Evolutionary conservation across 1,284 basidiomycete species (phyloP).

Genomic region (Coniophora puteana): DNA sequence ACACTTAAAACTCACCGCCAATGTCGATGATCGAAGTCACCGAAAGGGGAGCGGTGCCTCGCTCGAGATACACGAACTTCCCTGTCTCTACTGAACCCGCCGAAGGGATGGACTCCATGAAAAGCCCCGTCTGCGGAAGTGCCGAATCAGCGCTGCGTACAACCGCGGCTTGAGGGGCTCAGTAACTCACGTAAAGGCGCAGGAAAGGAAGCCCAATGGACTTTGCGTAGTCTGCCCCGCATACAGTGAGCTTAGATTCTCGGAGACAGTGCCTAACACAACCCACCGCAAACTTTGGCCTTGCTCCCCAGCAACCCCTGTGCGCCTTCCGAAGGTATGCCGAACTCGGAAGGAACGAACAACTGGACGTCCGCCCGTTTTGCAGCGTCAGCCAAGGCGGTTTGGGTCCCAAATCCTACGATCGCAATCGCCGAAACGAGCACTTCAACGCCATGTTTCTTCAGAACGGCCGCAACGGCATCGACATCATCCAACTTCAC

Average conservation of each 20-base stretch:
- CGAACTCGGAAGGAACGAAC: constrained; percentile 16
- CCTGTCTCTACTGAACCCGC: background rate
- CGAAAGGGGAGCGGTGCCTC: background rate
- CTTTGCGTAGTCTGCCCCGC: background rate
- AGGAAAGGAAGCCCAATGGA: background rate
- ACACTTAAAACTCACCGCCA: background rate
- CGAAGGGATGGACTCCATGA: background rate
- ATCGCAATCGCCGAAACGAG: background rate
- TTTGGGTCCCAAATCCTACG: background rate
- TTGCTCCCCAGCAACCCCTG: constrained; percentile 3
- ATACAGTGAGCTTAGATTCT: background rate
- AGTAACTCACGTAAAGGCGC: background rate
- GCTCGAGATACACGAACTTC: background rate
- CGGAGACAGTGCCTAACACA: background rate
- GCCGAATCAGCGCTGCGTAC: background rate
- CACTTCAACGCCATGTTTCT: background rate
- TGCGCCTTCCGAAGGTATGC: constrained; percentile 8
- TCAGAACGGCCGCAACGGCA: background rate
- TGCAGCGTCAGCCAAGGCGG: constrained; percentile 10
- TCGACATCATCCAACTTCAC: background rate
- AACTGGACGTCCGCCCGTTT: constrained; percentile 14
- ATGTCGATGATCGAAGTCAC: background rate
- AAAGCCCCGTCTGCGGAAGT: background rate
- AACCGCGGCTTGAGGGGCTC: background rate
- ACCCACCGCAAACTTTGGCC: constrained; percentile 10